Conservation (phyloP, 1,284 basidiomycete species). For the Cystobasidiaceae sp. region DNA sequence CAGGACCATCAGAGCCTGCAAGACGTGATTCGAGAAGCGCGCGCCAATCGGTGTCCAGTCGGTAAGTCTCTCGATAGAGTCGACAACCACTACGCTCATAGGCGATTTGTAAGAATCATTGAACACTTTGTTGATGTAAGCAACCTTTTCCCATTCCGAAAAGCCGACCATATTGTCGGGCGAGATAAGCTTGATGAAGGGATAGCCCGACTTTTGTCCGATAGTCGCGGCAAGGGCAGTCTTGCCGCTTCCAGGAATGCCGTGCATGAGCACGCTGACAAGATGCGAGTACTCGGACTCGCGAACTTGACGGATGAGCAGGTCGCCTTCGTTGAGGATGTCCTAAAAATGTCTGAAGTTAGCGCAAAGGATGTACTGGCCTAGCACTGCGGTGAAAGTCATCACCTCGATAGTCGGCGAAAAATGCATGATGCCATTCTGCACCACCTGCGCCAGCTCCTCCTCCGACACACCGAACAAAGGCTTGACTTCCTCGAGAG, state of each 20-base stretch:
- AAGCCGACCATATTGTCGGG: slow-evolving; percentile 97
- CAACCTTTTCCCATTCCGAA: slow-evolving; percentile 83
- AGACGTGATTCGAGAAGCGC: slow-evolving; percentile 87
- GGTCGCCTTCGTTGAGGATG: slow-evolving; percentile 78
- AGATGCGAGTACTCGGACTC: slow-evolving; percentile 84
- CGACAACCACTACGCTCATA: slow-evolving; percentile 92
- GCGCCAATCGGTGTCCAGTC: slow-evolving; percentile 99
- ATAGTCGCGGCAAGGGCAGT: slow-evolving; percentile 93
- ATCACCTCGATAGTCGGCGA: slow-evolving; percentile 65
- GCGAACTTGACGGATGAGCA: slow-evolving; percentile 93
- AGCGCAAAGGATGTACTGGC: background rate
- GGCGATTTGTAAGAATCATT: slow-evolving; percentile 96
- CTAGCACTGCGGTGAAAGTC: slow-evolving; percentile 6
- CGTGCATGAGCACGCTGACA: slow-evolving; percentile 72
- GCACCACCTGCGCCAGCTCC: slow-evolving; percentile 86
- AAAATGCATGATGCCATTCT: slow-evolving; percentile 96
- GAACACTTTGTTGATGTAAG: slow-evolving; percentile 89
- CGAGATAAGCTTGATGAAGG: slow-evolving; percentile 96
- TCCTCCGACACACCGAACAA: slow-evolving; percentile 98
- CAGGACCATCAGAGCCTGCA: slow-evolving; percentile 86
- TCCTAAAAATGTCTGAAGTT: slow-evolving; percentile 54
- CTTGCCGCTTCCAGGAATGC: slow-evolving; percentile 86
- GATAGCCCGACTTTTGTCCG: slow-evolving; percentile 84
- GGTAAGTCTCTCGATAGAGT: slow-evolving; percentile 81
- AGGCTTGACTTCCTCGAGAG: slow-evolving; percentile 90